Evolutionary conservation across 805 yeast genomes (phyloP).

Genomic region (Candida jianshihensis): DNA sequence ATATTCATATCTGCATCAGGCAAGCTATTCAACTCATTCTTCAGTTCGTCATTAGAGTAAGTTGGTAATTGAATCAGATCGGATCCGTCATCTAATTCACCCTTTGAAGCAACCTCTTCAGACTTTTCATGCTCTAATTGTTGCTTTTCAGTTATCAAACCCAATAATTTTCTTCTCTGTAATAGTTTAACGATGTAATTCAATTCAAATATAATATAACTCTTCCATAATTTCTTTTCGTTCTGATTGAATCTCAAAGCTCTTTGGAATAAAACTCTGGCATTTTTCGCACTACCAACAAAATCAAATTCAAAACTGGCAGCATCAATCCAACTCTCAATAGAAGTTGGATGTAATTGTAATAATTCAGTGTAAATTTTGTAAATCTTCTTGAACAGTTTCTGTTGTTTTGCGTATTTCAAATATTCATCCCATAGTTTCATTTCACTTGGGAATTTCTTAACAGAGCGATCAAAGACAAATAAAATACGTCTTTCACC

Average conservation of each 20-base stretch:
- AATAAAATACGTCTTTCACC: conserved; percentile 74
- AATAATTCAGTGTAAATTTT: conserved; percentile 71
- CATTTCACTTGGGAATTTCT: conserved; percentile 71
- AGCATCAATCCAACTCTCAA: conserved; percentile 89
- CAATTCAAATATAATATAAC: conserved; percentile 83
- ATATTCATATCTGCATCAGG: conserved; percentile 86
- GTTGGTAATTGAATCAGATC: conserved; percentile 38
- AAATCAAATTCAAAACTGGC: conserved; percentile 90
- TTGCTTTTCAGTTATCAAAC: conserved; percentile 67
- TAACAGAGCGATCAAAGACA: conserved; percentile 76
- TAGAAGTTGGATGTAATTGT: conserved; percentile 84
- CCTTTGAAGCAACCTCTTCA: conserved; percentile 15
- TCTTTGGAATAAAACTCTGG: conserved; percentile 78
- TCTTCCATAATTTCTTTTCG: conserved; percentile 66
- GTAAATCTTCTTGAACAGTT: conserved; percentile 66
- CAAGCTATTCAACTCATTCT: conserved; percentile 57
- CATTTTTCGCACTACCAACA: conserved; percentile 82
- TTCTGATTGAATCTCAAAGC: conserved; percentile 81
- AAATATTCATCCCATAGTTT: conserved; percentile 75
- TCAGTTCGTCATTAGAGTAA: conserved; percentile 44
- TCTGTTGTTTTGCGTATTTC: conserved; percentile 56
- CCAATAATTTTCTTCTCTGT: conserved; percentile 76
- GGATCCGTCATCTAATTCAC: conserved; percentile 26
- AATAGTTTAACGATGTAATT: conserved; percentile 77
- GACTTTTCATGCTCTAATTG: conserved; percentile 42